Evolutionary conservation across 148 eudicot genomes (phyloP).

Genomic region (Rhododendron simsii): DNA sequence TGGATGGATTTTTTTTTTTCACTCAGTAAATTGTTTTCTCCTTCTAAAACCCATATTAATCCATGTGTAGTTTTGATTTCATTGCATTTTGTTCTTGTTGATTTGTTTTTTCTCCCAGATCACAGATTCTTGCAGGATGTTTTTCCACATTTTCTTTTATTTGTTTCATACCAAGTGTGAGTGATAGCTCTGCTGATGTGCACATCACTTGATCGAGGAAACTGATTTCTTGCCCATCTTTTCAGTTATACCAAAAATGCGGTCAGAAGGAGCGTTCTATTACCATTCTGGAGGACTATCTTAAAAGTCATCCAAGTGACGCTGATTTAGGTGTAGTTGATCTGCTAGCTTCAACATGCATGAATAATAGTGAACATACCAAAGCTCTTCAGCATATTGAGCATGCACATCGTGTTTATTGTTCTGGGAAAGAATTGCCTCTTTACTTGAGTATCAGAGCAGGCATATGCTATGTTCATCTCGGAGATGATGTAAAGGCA

Average conservation of each 20-base stretch:
- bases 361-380: slow-evolving; percentile 40
- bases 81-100: not conserved
- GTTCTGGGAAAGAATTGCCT: slow-evolving; percentile 42
- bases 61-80: not conserved
- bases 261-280: slow-evolving; percentile 53
- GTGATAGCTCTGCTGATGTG: not conserved
- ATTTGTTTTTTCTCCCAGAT: not conserved
- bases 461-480: slow-evolving; percentile 76
- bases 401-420: slow-evolving; percentile 35
- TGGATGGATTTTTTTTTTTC: not conserved
- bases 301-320: slow-evolving; percentile 48
- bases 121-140: not conserved
- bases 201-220: not conserved
- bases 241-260: slow-evolving; percentile 61
- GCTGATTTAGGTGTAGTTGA: slow-evolving; percentile 51
- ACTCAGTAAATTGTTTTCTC: not conserved
- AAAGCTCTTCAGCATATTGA: slow-evolving; percentile 78
- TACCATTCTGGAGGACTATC: slow-evolving; percentile 53
- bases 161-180: not conserved
- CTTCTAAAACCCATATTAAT: not conserved
- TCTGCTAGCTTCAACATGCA: slow-evolving; percentile 52
- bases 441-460: slow-evolving; percentile 48
- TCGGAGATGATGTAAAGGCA: slow-evolving; percentile 67
- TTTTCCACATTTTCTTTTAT: not conserved
- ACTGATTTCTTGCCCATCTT: slow-evolving; percentile 9